Evolutionary conservation across 1,139 yeast genomes (phyloP).

Genomic region (Kodamaea plutei): DNA sequence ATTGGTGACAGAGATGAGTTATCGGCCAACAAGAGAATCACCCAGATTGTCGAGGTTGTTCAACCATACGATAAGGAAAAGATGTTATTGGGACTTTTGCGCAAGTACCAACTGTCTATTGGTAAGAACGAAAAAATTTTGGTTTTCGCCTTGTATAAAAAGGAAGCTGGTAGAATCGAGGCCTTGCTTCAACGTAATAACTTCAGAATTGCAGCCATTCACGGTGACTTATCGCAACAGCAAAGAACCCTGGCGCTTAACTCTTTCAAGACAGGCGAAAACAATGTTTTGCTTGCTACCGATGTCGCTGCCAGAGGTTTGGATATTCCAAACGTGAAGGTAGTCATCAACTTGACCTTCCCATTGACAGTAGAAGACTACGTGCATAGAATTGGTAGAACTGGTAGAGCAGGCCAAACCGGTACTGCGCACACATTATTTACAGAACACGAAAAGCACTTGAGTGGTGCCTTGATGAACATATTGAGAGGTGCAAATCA

Average conservation of each 20-base stretch:
- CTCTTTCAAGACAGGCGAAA: slow-evolving; percentile 77
- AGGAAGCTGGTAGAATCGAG: slow-evolving; percentile 93
- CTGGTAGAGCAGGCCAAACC: slow-evolving; percentile 96
- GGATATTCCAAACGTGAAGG: slow-evolving; percentile 95
- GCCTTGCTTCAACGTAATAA: slow-evolving; percentile 67
- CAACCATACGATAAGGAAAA: slow-evolving; percentile 82
- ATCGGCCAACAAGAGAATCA: slow-evolving; percentile 88
- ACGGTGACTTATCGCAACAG: slow-evolving; percentile 89
- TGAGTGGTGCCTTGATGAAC: slow-evolving; percentile 92
- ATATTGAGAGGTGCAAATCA: slow-evolving; percentile 92
- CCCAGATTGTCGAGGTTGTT: slow-evolving; percentile 89
- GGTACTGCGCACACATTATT: slow-evolving; percentile 94
- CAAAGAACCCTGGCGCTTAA: slow-evolving; percentile 88
- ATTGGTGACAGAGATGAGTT: slow-evolving; percentile 94
- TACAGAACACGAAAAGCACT: slow-evolving; percentile 95
- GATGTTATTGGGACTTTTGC: slow-evolving; percentile 64
- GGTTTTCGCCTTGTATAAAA: slow-evolving; percentile 90
- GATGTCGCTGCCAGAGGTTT: slow-evolving; percentile 99
- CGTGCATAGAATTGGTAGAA: slow-evolving; percentile 97
- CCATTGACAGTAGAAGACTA: slow-evolving; percentile 97
- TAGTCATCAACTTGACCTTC: slow-evolving; percentile 92
- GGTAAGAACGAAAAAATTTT: slow-evolving; percentile 74
- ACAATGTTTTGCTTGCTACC: slow-evolving; percentile 81
- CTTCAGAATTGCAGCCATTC: slow-evolving; percentile 84
- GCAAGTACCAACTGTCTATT: slow-evolving; percentile 67